Conservation (phyloP, 208 protist species). For the Leishmania amazonensis region DNA sequence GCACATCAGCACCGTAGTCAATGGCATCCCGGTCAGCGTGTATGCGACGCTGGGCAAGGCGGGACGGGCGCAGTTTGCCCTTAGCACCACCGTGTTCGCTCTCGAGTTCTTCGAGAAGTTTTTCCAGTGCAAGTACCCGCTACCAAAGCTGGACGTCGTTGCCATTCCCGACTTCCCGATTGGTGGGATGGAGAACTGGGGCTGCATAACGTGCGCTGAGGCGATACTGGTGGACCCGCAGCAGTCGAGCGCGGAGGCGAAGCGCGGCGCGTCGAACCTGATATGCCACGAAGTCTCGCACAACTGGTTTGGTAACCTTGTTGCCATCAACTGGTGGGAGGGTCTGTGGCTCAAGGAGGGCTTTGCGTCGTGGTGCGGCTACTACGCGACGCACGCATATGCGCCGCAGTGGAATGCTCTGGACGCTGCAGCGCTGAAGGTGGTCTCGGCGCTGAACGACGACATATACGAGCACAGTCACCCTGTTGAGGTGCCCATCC, state of each 20-base stretch:
- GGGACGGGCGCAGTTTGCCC: constrained; percentile 69
- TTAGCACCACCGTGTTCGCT: constrained; percentile 75
- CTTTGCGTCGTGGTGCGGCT: constrained; percentile 97
- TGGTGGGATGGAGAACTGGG: constrained; percentile 98
- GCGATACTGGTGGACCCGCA: constrained; percentile 80
- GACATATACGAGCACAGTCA: constrained; percentile 95
- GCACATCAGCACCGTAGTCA: constrained; percentile 55
- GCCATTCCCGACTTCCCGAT: constrained; percentile 96
- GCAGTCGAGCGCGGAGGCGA: constrained; percentile 52
- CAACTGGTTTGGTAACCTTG: constrained; percentile 99
- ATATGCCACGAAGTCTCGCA: constrained; percentile 98
- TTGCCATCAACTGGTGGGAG: constrained; percentile 99
- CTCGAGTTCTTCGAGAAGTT: constrained; percentile 89
- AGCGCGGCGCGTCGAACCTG: constrained; percentile 88
- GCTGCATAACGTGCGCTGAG: constrained; percentile 95
- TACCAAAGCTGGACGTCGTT: constrained; percentile 98
- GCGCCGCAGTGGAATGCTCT: constrained; percentile 91
- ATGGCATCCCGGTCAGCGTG: constrained; percentile 72
- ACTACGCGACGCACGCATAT: constrained; percentile 73
- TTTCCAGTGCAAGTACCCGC: constrained; percentile 91
- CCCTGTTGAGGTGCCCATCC: constrained; percentile 96
- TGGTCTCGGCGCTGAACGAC: constrained; percentile 73
- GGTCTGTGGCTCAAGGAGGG: constrained; percentile 99
- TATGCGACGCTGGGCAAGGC: constrained; percentile 79
- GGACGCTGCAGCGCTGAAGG: constrained; percentile 74